Evolutionary conservation across 176 grass and related monocot genomes (phyloP).

Genomic region (Phoenix dactylifera): DNA sequence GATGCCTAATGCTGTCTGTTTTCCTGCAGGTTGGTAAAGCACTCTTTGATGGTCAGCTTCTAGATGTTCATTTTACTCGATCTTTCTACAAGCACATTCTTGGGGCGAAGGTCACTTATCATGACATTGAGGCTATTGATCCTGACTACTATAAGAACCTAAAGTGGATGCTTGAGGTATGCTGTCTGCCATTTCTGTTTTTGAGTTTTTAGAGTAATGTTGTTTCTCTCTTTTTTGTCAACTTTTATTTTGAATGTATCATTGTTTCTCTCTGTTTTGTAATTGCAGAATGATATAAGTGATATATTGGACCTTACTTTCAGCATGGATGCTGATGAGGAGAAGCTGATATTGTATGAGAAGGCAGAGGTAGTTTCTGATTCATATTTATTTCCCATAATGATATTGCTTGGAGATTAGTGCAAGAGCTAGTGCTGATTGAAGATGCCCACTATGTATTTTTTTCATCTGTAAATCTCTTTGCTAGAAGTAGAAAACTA

Average conservation of each 20-base stretch:
- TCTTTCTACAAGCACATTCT: constrained; percentile 99
- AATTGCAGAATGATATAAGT: constrained; percentile 86
- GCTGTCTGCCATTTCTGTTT: constrained; percentile 3
- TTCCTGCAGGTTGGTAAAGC: constrained; percentile 85
- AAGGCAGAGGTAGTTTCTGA: constrained; percentile 50
- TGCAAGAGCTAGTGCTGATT: too few relatives aligned
- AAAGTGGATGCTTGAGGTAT: constrained; percentile 99
- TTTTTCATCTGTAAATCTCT: too few relatives aligned
- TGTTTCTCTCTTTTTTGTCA: neutral
- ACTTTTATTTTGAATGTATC: neutral
- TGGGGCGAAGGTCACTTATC: constrained; percentile 92
- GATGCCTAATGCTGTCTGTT: constrained; percentile 14
- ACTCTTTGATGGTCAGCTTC: constrained; percentile 88
- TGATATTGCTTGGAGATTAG: too few relatives aligned
- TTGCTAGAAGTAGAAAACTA: too few relatives aligned
- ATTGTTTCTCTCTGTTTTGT: constrained; percentile 18
- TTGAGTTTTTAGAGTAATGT: neutral
- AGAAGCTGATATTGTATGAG: constrained; percentile 92
- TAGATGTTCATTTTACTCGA: constrained; percentile 98
- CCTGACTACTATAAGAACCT: constrained; percentile 93
- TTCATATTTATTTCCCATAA: neutral
- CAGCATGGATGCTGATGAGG: constrained; percentile 97
- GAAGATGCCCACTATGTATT: too few relatives aligned
- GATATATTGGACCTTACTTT: constrained; percentile 95
- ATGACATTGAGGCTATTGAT: constrained; percentile 99